Conservation (phyloP, 2,329 filamentous ascomycete genomes). For the Fusarium zealandicum region DNA sequence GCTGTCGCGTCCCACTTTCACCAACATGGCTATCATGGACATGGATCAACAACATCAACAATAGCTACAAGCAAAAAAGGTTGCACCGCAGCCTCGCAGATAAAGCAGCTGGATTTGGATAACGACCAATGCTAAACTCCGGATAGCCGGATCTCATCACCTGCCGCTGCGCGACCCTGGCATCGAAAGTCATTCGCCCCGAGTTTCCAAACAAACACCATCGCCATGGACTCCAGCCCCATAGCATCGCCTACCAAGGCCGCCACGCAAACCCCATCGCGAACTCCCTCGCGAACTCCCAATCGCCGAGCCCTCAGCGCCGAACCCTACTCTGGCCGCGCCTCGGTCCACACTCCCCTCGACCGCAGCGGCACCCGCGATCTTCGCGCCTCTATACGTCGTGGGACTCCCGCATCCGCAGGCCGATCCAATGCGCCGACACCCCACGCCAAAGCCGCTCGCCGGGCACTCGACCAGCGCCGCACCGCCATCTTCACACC, state of each 20-base stretch:
- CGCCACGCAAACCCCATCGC: conserved; percentile 18
- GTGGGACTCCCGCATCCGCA: conserved; percentile 56
- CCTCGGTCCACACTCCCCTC: conserved; percentile 54
- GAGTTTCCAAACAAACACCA: conserved; percentile 14
- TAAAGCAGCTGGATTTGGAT: neutral
- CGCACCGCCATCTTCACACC: conserved; percentile 67
- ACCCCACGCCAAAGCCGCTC: conserved; percentile 68
- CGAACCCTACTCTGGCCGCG: conserved; percentile 51
- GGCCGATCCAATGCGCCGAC: conserved; percentile 57
- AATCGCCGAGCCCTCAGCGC: conserved; percentile 40
- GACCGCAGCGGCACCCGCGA: conserved; percentile 47
- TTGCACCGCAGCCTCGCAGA: neutral
- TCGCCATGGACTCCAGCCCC: conserved; percentile 26
- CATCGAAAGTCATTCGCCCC: conserved; percentile 4
- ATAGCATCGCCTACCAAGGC: conserved; percentile 22
- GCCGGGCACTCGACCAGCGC: conserved; percentile 64
- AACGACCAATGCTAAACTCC: neutral
- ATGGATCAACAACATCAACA: conserved; percentile 30
- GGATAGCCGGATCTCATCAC: neutral
- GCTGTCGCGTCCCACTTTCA: conserved; percentile 27
- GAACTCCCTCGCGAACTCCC: conserved; percentile 41
- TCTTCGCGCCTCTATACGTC: conserved; percentile 49
- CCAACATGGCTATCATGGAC: conserved; percentile 26
- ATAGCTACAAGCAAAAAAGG: conserved; percentile 1
- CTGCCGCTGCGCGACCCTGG: neutral